Percentiles rank a stretch among this genome's conserved stretches.
These are phyloP conservation scores for Xylariaceae sp. DNA, from an alignment of 2,329 filamentous ascomycete genomes.

Conservation along the genomic window DNA sequence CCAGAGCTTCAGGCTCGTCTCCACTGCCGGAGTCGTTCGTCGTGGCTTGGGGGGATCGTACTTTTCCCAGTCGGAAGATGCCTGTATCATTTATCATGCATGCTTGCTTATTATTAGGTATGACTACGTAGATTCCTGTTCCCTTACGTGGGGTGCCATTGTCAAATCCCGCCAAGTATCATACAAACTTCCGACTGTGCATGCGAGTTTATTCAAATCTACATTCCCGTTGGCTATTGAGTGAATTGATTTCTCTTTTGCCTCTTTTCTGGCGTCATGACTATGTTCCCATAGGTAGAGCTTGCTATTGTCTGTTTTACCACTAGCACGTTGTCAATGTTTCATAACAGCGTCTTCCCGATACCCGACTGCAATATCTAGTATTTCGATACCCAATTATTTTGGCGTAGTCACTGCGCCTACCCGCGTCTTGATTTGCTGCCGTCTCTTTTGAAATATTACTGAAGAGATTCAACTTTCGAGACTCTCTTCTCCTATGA, in stretches of 20 bases:
- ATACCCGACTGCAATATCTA: conserved; percentile 33
- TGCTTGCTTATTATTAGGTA: conserved; percentile 20
- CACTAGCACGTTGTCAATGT: conserved; percentile 28
- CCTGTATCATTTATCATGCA: conserved; percentile 27
- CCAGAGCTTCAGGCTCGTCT: conserved; percentile 41
- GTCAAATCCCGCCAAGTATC: conserved; percentile 28
- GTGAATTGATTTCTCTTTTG: conserved; percentile 39
- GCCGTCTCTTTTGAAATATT: conserved; percentile 9
- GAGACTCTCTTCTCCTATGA: conserved; percentile 18
- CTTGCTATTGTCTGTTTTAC: conserved; percentile 29
- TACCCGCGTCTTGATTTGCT: conserved; percentile 31
- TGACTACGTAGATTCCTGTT: conserved; percentile 28
- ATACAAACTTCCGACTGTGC: conserved; percentile 32
- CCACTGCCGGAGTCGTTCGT: conserved; percentile 34
- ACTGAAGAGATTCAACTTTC: conserved; percentile 18
- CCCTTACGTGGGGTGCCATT: conserved; percentile 32
- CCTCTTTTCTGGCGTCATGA: conserved; percentile 25
- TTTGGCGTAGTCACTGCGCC: conserved; percentile 31
- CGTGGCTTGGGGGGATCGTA: conserved; percentile 33
- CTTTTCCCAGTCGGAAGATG: conserved; percentile 25
- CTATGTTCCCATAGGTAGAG: conserved; percentile 33
- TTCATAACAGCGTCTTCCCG: conserved; percentile 30
- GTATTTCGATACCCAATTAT: conserved; percentile 32
- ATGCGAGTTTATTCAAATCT: conserved; percentile 32
- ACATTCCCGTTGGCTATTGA: conserved; percentile 39